These are phyloP conservation scores for Domatiomyces globalis DNA, from an alignment of 2,329 filamentous ascomycete species.

Conservation along the genomic window DNA sequence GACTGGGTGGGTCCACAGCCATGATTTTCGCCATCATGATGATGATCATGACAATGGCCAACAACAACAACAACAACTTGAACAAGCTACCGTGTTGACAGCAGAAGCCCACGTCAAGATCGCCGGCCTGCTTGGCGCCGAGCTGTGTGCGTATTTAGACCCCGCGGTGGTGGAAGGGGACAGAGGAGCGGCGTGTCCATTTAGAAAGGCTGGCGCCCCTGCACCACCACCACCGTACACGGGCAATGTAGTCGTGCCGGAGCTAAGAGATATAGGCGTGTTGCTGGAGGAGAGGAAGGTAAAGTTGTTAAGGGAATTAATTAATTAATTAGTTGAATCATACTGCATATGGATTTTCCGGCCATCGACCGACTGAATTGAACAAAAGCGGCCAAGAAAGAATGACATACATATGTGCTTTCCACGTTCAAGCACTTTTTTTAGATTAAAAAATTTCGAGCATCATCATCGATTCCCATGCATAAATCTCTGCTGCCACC, in stretches of 20 bases:
- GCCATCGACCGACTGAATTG: not conserved
- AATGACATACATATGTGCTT: not conserved
- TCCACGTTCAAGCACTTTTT: no score
- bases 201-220: not conserved
- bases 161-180: not conserved
- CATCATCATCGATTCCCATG: slow-evolving; percentile 5
- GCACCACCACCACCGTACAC: not conserved
- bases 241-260: not conserved
- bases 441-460: not conserved
- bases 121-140: not conserved
- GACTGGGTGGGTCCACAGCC: slow-evolving; percentile 3
- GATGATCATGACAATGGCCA: not conserved
- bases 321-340: not conserved
- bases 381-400: not conserved
- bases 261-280: not conserved
- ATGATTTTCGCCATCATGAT: not conserved
- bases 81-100: not conserved
- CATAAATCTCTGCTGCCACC: slow-evolving; percentile 17
- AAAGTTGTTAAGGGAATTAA: not conserved
- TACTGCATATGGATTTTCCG: not conserved
- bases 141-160: not conserved
- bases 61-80: not conserved
- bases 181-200: not conserved
- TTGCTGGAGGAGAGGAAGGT: not conserved
- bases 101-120: not conserved